Evolutionary conservation across 2,329 filamentous ascomycete genomes (phyloP).

Genomic region (Stylonectria norvegica): DNA sequence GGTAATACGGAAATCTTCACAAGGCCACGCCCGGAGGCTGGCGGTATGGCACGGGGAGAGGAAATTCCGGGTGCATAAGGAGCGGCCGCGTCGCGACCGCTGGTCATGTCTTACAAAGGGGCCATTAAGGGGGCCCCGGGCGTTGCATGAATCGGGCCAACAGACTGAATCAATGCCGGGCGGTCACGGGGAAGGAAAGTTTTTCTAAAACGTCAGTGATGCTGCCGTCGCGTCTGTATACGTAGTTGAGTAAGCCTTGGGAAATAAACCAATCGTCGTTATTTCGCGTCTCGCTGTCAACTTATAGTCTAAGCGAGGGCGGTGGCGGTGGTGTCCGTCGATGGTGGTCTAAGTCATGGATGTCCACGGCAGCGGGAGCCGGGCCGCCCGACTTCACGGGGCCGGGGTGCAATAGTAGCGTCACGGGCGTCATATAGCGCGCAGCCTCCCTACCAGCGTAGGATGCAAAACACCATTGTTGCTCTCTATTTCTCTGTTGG

Average conservation of each 20-base stretch:
- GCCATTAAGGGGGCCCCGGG: conserved; percentile 8
- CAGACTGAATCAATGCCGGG: conserved; percentile 19
- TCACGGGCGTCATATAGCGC: no score
- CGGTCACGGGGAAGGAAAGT: conserved; percentile 7
- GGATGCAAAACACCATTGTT: no score
- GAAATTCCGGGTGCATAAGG: conserved; percentile 2
- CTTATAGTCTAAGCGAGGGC: no score
- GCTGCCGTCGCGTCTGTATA: conserved; percentile 14
- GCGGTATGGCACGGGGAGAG: conserved; percentile 1
- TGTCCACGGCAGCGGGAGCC: not conserved
- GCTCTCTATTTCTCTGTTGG: no score
- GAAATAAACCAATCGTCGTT: conserved; percentile 6
- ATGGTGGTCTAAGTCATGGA: no score
- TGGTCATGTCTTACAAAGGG: conserved; percentile 10
- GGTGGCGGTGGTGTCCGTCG: no score
- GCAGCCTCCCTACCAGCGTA: no score
- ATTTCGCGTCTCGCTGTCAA: no score
- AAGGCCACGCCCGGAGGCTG: conserved; percentile 4
- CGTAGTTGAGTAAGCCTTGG: no score
- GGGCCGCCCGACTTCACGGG: not conserved
- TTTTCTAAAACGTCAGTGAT: conserved; percentile 3
- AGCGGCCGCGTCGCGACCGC: conserved; percentile 4
- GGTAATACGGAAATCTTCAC: conserved; percentile 52
- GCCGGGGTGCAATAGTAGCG: not conserved
- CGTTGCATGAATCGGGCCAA: conserved; percentile 21